Percentiles rank a stretch among this genome's conserved stretches.
Evolutionary conservation across 2,329 filamentous ascomycete species (phyloP).

Genomic region (Alternaria metachromatica): DNA sequence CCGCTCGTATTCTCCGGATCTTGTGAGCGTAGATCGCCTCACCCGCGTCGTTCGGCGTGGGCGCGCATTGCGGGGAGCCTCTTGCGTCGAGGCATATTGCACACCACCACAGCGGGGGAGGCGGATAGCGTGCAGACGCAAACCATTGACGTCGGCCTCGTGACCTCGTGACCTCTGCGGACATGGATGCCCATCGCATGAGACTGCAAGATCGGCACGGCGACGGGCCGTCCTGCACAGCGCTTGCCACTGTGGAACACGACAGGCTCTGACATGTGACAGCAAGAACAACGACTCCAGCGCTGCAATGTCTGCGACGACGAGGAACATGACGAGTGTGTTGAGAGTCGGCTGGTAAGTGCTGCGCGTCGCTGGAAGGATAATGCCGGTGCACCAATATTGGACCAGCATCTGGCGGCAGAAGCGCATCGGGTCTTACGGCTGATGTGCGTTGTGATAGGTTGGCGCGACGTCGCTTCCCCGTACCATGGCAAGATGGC

Average conservation of each 20-base stretch:
- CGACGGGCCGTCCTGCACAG: slow-evolving; percentile 37
- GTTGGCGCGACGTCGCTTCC: slow-evolving; percentile 24
- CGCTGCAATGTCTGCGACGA: slow-evolving; percentile 7
- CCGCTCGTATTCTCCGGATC: not conserved
- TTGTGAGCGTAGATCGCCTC: not conserved
- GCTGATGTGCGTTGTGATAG: slow-evolving; percentile 32
- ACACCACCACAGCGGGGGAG: slow-evolving; percentile 8
- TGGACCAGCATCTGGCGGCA: slow-evolving; percentile 32
- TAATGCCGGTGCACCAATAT: slow-evolving; percentile 17
- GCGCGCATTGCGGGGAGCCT: slow-evolving; percentile 5
- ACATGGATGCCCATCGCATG: slow-evolving; percentile 23
- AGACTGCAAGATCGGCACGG: slow-evolving; percentile 30
- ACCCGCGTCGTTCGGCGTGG: not conserved
- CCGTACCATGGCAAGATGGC: slow-evolving; percentile 28
- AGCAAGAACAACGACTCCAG: slow-evolving; percentile 9
- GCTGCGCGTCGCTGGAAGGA: slow-evolving; percentile 19
- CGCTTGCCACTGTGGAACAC: slow-evolving; percentile 37
- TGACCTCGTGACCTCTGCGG: slow-evolving; percentile 33
- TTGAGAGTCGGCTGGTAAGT: slow-evolving; percentile 20
- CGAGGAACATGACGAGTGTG: not conserved
- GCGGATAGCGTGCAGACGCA: slow-evolving; percentile 18
- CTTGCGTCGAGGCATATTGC: slow-evolving; percentile 1
- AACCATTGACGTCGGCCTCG: slow-evolving; percentile 19
- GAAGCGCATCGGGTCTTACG: slow-evolving; percentile 27
- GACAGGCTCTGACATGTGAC: slow-evolving; percentile 38